phyloP scores from a whole-genome alignment of 805 yeast genomes.

The Yamadazyma phyllophila region DNA sequence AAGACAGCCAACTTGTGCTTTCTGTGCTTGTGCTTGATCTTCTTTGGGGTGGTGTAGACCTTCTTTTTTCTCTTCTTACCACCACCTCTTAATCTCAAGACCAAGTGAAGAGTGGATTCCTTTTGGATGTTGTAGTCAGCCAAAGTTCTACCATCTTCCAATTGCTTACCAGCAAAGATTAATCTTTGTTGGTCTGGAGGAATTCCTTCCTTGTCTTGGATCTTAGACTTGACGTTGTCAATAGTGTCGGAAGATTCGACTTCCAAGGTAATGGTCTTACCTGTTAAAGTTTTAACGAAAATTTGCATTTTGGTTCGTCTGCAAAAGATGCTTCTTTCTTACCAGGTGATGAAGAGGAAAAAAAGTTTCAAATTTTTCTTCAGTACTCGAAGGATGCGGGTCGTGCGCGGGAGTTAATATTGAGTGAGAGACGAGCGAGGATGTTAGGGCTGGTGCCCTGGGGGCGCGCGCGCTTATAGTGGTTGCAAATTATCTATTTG shows the following conservation, averaged over 20 bases:
- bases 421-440: too few relatives aligned
- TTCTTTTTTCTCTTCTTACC: constrained; percentile 99
- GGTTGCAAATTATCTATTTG: constrained; percentile 1
- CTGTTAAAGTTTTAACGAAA: constrained; percentile 99
- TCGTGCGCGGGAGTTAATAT: too few relatives aligned
- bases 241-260: constrained; percentile 98
- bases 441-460: constrained; percentile 9
- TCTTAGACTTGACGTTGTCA: constrained; percentile 98
- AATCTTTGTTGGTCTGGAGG: constrained; percentile 99
- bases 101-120: constrained; percentile 97
- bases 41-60: constrained; percentile 99
- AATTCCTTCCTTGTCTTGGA: constrained; percentile 98
- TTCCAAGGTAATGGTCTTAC: constrained; percentile 98
- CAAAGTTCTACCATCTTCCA: constrained; percentile 98
- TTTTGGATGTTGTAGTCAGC: constrained; percentile 99
- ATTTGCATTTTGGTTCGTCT: constrained; percentile 68
- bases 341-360: constrained; percentile 24
- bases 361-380: constrained; percentile 3
- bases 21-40: constrained; percentile 99
- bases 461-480: too few relatives aligned
- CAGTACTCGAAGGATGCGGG: neutral
- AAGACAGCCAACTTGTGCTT: constrained; percentile 98
- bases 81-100: constrained; percentile 93
- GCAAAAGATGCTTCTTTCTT: constrained; percentile 47
- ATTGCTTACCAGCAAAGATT: constrained; percentile 99